Percentiles rank a stretch among this genome's conserved stretches.
Conservation (phyloP, 306 rosid genomes). For the Vigna radiata region DNA sequence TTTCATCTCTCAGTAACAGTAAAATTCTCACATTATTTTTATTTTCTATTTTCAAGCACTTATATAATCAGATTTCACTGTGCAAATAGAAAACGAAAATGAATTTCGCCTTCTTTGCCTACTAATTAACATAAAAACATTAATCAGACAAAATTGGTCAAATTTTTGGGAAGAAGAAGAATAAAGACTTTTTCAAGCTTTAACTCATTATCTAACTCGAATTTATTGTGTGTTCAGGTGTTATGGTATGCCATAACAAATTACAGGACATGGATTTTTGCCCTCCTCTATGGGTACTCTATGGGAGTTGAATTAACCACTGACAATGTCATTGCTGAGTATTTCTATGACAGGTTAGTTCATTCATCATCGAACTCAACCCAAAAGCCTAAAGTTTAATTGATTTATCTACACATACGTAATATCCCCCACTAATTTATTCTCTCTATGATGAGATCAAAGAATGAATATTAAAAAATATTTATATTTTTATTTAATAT, state of each 20-base stretch:
- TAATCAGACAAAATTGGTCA: neutral
- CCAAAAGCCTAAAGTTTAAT: neutral
- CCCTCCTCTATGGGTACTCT: constrained; percentile 86
- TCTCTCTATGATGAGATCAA: neutral
- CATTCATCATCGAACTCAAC: neutral
- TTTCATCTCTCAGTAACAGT: neutral
- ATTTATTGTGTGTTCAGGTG: constrained; percentile 52
- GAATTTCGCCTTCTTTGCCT: too few relatives aligned
- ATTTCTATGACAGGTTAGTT: constrained; percentile 82
- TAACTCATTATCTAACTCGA: neutral
- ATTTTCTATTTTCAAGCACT: neutral
- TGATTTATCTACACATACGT: neutral
- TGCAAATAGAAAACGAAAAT: too few relatives aligned
- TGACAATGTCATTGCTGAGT: constrained; percentile 86
- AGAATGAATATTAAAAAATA: too few relatives aligned
- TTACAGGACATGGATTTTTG: constrained; percentile 90
- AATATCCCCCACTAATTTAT: neutral
- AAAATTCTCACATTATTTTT: neutral
- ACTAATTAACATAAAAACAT: neutral
- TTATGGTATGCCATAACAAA: constrained; percentile 84
- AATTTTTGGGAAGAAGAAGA: too few relatives aligned
- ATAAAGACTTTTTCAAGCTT: neutral
- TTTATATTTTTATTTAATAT: too few relatives aligned
- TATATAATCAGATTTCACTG: too few relatives aligned
- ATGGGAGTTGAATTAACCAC: constrained; percentile 94